Conservation (phyloP, 2,329 filamentous ascomycete genomes). For the Acrocalymma vagum region DNA sequence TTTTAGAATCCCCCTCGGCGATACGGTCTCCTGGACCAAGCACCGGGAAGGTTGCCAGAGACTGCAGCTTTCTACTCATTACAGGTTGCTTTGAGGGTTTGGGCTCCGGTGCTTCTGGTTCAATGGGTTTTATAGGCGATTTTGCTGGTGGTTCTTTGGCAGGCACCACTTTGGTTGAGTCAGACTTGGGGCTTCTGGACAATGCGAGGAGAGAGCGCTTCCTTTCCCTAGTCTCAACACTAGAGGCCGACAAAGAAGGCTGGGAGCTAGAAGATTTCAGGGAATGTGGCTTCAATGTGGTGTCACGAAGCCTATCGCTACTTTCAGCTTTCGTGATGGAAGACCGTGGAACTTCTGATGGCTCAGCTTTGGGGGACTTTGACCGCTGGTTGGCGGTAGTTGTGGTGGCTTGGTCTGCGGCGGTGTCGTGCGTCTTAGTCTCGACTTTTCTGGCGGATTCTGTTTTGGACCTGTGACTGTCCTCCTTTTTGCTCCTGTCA, state of each 20-base stretch:
- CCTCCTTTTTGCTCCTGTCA: slow-evolving; percentile 33
- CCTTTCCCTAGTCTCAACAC: slow-evolving; percentile 30
- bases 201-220: slow-evolving; percentile 26
- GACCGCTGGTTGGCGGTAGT: slow-evolving; percentile 7
- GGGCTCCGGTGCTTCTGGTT: neutral
- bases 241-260: slow-evolving; percentile 27
- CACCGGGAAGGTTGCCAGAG: slow-evolving; percentile 47
- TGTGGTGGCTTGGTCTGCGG: slow-evolving; percentile 1
- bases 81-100: slow-evolving; percentile 1
- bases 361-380: slow-evolving; percentile 5
- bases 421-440: slow-evolving; percentile 3
- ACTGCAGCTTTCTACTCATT: slow-evolving; percentile 44
- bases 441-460: slow-evolving; percentile 21
- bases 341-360: no score
- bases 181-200: slow-evolving; percentile 32
- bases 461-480: slow-evolving; percentile 22
- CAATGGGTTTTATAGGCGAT: slow-evolving; percentile 7
- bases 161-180: slow-evolving; percentile 22
- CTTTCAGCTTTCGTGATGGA: slow-evolving; percentile 38
- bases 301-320: slow-evolving; percentile 34
- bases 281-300: slow-evolving; percentile 27
- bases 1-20: slow-evolving; percentile 81
- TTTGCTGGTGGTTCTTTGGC: slow-evolving; percentile 8
- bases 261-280: slow-evolving; percentile 40
- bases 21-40: slow-evolving; percentile 64